Percentiles rank a stretch among this genome's conserved stretches.
phyloP scores from a whole-genome alignment of 1,284 basidiomycete species.

The Serendipita sp. region DNA sequence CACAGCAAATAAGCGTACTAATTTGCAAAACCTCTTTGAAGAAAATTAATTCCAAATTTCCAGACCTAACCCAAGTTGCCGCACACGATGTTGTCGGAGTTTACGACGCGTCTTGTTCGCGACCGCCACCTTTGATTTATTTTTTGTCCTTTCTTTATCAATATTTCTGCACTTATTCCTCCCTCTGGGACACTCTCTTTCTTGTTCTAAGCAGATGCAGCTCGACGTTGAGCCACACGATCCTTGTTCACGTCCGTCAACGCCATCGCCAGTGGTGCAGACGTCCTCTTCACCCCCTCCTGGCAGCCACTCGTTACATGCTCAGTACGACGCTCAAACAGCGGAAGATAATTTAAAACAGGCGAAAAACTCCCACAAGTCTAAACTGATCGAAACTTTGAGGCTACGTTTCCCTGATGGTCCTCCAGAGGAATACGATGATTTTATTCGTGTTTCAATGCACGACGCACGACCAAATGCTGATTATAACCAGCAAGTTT shows the following conservation, averaged over 20 bases:
- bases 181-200: not conserved
- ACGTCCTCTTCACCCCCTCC: not conserved
- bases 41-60: no score
- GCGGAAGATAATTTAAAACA: not conserved
- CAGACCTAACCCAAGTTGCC: no score
- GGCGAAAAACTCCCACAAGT: not conserved
- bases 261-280: not conserved
- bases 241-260: not conserved
- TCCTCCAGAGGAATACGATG: not conserved
- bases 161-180: not conserved
- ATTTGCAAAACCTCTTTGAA: no score
- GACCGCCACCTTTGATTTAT: not conserved
- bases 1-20: not conserved
- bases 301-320: not conserved
- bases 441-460: not conserved
- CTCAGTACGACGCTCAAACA: not conserved
- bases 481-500: not conserved
- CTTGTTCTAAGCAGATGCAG: not conserved
- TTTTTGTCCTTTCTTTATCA: not conserved
- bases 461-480: not conserved
- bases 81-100: not conserved
- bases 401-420: not conserved
- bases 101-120: not conserved
- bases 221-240: not conserved
- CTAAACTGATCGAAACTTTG: not conserved